Evolutionary conservation across 73 alveolate genomes (phyloP).

Genomic region (Paramecium caudatum): DNA sequence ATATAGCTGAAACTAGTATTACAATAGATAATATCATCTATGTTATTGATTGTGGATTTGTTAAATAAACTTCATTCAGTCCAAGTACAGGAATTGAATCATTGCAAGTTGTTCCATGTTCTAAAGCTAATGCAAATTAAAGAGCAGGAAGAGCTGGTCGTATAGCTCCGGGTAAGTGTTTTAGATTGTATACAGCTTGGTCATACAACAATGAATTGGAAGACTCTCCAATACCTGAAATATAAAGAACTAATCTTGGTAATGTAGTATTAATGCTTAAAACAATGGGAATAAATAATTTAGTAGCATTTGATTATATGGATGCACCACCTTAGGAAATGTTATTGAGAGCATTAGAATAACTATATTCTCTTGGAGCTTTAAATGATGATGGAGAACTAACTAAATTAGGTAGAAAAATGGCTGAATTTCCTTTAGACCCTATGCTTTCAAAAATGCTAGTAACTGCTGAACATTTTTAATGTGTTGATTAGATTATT

Average conservation of each 20-base stretch:
- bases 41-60: conserved; percentile 99
- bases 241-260: conserved; percentile 98
- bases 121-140: conserved; percentile 75
- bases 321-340: conserved; percentile 99
- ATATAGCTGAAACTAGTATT: conserved; percentile 99
- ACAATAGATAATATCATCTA: conserved; percentile 96
- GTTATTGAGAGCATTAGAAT: conserved; percentile 94
- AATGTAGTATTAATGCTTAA: conserved; percentile 98
- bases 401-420: conserved; percentile 98
- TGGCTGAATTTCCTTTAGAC: conserved; percentile 99
- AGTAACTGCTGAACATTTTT: conserved; percentile 92
- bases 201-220: conserved; percentile 98
- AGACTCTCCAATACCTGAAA: conserved; percentile 98
- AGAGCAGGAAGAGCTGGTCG: conserved; percentile 98
- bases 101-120: conserved; percentile 80
- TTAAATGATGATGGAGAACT: conserved; percentile 99
- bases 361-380: conserved; percentile 99
- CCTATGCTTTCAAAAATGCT: conserved; percentile 96
- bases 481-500: conserved; percentile 96
- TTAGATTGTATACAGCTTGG: conserved; percentile 98
- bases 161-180: conserved; percentile 99
- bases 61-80: conserved; percentile 96
- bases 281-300: conserved; percentile 98
- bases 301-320: conserved; percentile 99
- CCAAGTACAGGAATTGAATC: conserved; percentile 99